Evolutionary conservation across 2,329 filamentous ascomycete genomes (phyloP), one percentile per base, ranked within the genome.

Genomic region (Xylariaceae sp.): DNA sequence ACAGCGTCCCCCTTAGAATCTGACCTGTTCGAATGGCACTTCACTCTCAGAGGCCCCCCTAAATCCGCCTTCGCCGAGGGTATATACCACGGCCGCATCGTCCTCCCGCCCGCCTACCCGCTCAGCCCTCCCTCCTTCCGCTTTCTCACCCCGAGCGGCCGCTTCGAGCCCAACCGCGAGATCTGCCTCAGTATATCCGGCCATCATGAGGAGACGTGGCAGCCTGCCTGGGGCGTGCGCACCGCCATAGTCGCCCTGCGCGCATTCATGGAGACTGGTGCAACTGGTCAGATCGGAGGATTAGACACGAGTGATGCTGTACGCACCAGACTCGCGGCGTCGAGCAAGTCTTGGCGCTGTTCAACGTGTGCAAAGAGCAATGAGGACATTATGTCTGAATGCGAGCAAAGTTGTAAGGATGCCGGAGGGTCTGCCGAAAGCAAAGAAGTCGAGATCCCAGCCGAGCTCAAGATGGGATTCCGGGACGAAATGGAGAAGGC

Each of bases 11-110:
- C 94, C 0, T 82, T 92, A 54, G 92, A 97, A 66, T 77, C 82
- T 31, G 90, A 97, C 70, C 84, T 99, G 47, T 96, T 96, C 72
- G 91, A 97, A 71, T 99, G 94, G 94, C 94, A 99, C 75, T 99
- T 97, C 72, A 99, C 94, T 0, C 78, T 99, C n/a, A 83, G 86
- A 45, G 94, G 94, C 0, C 91, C 92, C 0, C 92, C 92, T 0
- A 76, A 81, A 31, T 91, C 90, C 0, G 82, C 85, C 35, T 96
- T 91, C 71, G 82, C 83, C 40, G 74, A 77, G 31, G 94, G 94
- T 42, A 81, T 96, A 63, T 99, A 97, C 74, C 94, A 99, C 71
- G 94, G 94, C 50, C 90, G 92, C 64, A 97, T 99, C 67, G 81
- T 91, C 36, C 83, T 99, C 1, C 94, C 94, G 1, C 81, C 90